Percentiles rank a stretch among this genome's conserved stretches.
Conservation (phyloP, 306 rosid genomes). For the Begonia masoniana region DNA sequence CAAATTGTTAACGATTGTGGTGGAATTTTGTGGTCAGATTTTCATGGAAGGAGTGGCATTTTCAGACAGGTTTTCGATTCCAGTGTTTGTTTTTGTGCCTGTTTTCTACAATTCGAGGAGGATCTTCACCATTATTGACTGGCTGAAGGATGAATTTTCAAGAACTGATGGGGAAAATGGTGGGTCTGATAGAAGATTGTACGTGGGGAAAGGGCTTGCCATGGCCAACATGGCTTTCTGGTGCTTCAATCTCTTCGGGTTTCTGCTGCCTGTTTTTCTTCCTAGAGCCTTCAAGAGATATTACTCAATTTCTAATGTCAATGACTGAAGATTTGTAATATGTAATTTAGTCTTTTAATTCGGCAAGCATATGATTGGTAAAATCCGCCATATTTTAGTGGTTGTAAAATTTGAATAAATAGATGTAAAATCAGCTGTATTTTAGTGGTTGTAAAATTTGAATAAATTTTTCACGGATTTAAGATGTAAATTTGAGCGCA, state of each 20-base stretch:
- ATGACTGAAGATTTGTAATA: constrained; percentile 8
- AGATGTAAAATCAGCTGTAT: too few relatives aligned
- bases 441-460: too few relatives aligned
- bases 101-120: constrained; percentile 61
- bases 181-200: constrained; percentile 38
- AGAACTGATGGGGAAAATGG: constrained; percentile 23
- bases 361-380: too few relatives aligned
- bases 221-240: constrained; percentile 77
- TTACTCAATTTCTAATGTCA: constrained; percentile 29
- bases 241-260: constrained; percentile 86
- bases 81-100: constrained; percentile 74
- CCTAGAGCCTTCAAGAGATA: constrained; percentile 70
- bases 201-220: constrained; percentile 60
- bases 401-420: too few relatives aligned
- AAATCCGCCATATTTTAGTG: too few relatives aligned
- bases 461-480: too few relatives aligned
- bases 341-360: too few relatives aligned
- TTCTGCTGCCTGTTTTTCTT: constrained; percentile 78
- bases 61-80: constrained; percentile 38
- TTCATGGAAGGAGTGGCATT: constrained; percentile 79
- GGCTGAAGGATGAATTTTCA: constrained; percentile 62
- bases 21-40: constrained; percentile 39
- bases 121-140: constrained; percentile 54
- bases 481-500: too few relatives aligned
- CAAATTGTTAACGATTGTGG: too few relatives aligned